Evolutionary conservation across 495 filamentous ascomycete genomes (phyloP), one percentile per base, ranked within the genome.

Genomic region (Peziza echinospora): DNA sequence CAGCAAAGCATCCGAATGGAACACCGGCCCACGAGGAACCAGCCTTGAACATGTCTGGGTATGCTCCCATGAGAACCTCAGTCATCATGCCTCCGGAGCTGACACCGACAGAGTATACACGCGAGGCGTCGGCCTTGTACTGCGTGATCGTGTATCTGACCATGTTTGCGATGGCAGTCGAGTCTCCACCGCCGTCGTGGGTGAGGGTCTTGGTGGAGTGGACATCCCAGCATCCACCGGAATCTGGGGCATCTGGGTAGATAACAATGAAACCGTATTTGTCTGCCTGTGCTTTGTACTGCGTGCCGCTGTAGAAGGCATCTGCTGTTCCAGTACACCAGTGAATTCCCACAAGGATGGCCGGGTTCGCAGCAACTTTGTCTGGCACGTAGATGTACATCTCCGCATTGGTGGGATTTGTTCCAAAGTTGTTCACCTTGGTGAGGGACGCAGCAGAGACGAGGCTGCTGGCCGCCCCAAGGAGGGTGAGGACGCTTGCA

Each of bases 61-160:
- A 69, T n/a, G 67, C 60, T 6, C 63, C 66, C 1, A 62, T 49
- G 16, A 69, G 56, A 5, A 70, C 67, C 45, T 68, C 67, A 44
- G 69, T 69, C 72, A 76, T 76, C 64, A 69, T 72, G 25, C 67
- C 72, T 5, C 72, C 72, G 0, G 71, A 73, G 51, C 66, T 70
- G 24, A 59, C 60, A 11, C 72, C 72, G 5, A 65, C 69, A 13
- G 66, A 67, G 46, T 65, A 76, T 44, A 75, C 67, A 23, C 64
- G 63, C 47, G 52, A 53, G 3, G 61, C 43, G 53, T 76, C 70
- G 5, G 61, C 70, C 0, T 54, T 52, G 62, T 76, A 75, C 19
- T 62, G 61, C 1, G 49, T 41, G 22, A 72, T 59, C 13, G 69
- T 61, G 48, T 65, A 73, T 6, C 53, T 64, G 5, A 77, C 73